These are phyloP conservation scores for Orbilia brochopaga DNA, from an alignment of 2,329 filamentous ascomycete species.

Conservation along the genomic window DNA sequence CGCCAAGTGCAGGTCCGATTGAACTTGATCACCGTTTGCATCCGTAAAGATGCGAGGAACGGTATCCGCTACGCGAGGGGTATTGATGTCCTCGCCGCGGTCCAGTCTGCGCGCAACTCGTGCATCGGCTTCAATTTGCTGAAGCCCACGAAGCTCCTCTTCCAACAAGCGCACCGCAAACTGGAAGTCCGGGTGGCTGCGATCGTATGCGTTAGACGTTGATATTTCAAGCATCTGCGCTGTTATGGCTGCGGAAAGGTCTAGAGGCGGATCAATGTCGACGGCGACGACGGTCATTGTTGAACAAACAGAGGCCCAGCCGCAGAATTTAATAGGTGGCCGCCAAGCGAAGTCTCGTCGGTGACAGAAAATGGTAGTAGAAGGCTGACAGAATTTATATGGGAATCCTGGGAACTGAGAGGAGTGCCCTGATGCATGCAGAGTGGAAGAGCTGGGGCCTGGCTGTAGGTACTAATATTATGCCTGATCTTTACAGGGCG, in stretches of 20 bases:
- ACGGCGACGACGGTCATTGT: background rate
- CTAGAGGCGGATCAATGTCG: slow-evolving; percentile 15
- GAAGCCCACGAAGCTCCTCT: slow-evolving; percentile 34
- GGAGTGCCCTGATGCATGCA: background rate
- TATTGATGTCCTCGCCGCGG: background rate
- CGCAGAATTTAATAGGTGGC: no score
- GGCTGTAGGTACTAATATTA: background rate
- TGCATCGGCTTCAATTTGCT: slow-evolving; percentile 24
- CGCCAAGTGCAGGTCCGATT: slow-evolving; percentile 29
- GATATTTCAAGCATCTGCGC: slow-evolving; percentile 45
- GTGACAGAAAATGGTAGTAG: background rate
- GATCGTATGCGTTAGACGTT: slow-evolving; percentile 5
- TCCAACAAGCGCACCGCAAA: slow-evolving; percentile 34
- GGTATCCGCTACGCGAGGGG: background rate
- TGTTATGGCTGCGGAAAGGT: slow-evolving; percentile 31
- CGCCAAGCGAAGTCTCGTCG: no score
- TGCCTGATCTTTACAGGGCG: slow-evolving; percentile 5
- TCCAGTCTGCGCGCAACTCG: slow-evolving; percentile 20
- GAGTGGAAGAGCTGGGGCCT: background rate
- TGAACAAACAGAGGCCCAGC: background rate
- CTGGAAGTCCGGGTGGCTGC: slow-evolving; percentile 27
- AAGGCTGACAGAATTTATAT: slow-evolving; percentile 4
- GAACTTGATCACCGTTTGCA: slow-evolving; percentile 10
- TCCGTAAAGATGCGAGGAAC: background rate
- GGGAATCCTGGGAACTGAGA: no score